These are phyloP conservation scores for Alternaria angustiovoidea DNA, from an alignment of 2,329 filamentous ascomycete species.

Conservation along the genomic window DNA sequence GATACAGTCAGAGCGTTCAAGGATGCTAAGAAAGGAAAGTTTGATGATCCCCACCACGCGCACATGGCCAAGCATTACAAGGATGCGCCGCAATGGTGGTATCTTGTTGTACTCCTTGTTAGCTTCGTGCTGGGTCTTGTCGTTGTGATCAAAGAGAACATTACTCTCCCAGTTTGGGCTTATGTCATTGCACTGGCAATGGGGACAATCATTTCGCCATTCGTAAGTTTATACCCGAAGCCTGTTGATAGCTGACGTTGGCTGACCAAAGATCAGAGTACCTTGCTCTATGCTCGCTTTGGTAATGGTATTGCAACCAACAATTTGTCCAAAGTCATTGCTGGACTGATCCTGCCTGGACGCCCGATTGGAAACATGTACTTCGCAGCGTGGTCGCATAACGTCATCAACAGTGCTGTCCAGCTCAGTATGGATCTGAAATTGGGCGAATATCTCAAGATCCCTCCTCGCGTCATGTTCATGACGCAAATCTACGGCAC, in stretches of 20 bases:
- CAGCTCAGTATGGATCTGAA: constrained; percentile 26
- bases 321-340: constrained; percentile 26
- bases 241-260: not conserved
- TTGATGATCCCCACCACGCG: constrained; percentile 21
- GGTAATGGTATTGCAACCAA: constrained; percentile 27
- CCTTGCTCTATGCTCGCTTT: constrained; percentile 20
- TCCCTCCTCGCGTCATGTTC: constrained; percentile 27
- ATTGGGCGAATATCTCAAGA: constrained; percentile 25
- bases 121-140: constrained; percentile 25
- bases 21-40: constrained; percentile 15
- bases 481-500: constrained; percentile 25
- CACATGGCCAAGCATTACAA: constrained; percentile 24
- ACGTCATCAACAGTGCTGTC: constrained; percentile 19
- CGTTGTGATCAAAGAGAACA: constrained; percentile 23
- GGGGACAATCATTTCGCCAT: constrained; percentile 21
- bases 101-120: constrained; percentile 17
- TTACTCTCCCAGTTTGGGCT: constrained; percentile 23
- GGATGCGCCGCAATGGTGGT: constrained; percentile 27
- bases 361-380: constrained; percentile 27
- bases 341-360: constrained; percentile 21
- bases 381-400: constrained; percentile 25
- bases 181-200: constrained; percentile 19
- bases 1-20: constrained; percentile 23
- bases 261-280: constrained; percentile 13
- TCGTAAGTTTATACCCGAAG: constrained; percentile 9